These are phyloP conservation scores for Yamadazyma kitorensis DNA, from an alignment of 805 yeast species.

Conservation along the genomic window DNA sequence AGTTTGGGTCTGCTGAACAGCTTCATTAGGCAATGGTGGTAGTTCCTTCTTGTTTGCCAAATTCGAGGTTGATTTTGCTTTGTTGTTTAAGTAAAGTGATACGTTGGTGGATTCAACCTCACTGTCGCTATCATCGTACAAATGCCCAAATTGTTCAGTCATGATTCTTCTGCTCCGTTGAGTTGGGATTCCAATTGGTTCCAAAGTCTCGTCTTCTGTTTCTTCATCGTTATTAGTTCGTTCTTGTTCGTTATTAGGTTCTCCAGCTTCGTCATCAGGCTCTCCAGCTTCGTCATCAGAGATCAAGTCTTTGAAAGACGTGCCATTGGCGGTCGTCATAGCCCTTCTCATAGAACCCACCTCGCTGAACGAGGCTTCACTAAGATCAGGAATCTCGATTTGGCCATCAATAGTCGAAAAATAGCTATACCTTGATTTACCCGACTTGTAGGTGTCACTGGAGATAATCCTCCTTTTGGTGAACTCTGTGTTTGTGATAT, in stretches of 20 bases:
- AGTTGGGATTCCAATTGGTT: slow-evolving; percentile 37
- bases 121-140: slow-evolving; percentile 27
- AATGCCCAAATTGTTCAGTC: slow-evolving; percentile 23
- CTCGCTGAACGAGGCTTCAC: slow-evolving; percentile 19
- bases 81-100: slow-evolving; percentile 15
- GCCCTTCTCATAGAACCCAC: slow-evolving; percentile 9
- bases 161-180: slow-evolving; percentile 26
- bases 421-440: slow-evolving; percentile 16
- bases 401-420: slow-evolving; percentile 25
- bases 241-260: not conserved
- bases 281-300: slow-evolving; percentile 15
- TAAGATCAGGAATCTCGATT: slow-evolving; percentile 41
- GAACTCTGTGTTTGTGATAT: slow-evolving; percentile 31
- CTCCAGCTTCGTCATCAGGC: not conserved
- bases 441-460: slow-evolving; percentile 13
- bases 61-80: slow-evolving; percentile 22
- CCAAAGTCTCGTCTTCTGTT: slow-evolving; percentile 20
- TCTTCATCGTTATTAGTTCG: slow-evolving; percentile 1
- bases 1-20: slow-evolving; percentile 10
- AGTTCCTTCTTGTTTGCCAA: slow-evolving; percentile 13
- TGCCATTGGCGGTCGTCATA: slow-evolving; percentile 17
- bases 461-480: slow-evolving; percentile 14
- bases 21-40: slow-evolving; percentile 13
- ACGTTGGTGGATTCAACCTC: slow-evolving; percentile 25
- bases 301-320: slow-evolving; percentile 24